Conservation (phyloP, 345 rosid species). For the Bruguiera sexangula region DNA sequence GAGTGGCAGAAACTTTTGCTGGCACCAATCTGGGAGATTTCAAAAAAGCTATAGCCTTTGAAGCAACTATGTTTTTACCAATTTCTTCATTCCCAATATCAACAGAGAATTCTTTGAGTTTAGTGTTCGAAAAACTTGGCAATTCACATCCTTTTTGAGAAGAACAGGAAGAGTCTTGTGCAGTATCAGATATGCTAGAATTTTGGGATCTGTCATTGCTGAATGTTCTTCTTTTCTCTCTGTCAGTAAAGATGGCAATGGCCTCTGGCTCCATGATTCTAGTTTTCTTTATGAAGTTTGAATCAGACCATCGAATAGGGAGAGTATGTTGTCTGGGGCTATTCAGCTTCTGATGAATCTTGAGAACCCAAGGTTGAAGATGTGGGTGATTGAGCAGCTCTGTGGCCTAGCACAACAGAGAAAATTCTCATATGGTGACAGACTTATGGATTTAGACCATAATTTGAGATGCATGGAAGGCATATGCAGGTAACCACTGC, state of each 20-base stretch:
- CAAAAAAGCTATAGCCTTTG: conserved; percentile 28
- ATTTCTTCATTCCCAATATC: conserved; percentile 34
- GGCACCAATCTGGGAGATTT: conserved; percentile 44
- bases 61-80: conserved; percentile 29
- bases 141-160: conserved; percentile 12
- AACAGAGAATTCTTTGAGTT: background rate
- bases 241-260: conserved; percentile 17
- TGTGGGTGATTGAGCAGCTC: conserved; percentile 72
- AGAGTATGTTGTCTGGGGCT: conserved; percentile 58
- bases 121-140: conserved; percentile 6
- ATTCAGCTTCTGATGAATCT: conserved; percentile 63
- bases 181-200: conserved; percentile 23
- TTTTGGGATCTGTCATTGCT: conserved; percentile 21
- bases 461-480: no score
- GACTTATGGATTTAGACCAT: no score
- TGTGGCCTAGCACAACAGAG: conserved; percentile 53
- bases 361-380: conserved; percentile 69
- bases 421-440: background rate
- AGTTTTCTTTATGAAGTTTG: conserved; percentile 33
- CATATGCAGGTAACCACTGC: no score
- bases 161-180: conserved; percentile 10
- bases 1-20: conserved; percentile 15
- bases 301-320: conserved; percentile 47
- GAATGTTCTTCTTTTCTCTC: conserved; percentile 32
- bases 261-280: conserved; percentile 43